Conservation (phyloP, 345 rosid genomes). For the Brassica incana region DNA sequence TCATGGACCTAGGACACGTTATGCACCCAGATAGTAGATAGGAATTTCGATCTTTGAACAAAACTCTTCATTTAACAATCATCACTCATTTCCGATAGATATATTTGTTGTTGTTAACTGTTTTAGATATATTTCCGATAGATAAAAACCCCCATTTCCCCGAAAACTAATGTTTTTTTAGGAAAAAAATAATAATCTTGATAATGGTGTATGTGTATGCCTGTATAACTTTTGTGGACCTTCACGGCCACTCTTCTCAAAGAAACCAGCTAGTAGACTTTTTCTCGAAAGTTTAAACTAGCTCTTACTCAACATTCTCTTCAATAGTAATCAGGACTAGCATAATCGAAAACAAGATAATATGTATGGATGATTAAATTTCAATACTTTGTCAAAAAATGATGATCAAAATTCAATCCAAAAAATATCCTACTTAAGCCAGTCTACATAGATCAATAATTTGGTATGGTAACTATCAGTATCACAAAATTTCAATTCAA, state of each 20-base stretch:
- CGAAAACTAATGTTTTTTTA: not conserved
- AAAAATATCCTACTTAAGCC: not conserved
- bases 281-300: not conserved
- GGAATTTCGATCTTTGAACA: not conserved
- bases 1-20: too few species aligned
- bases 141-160: not conserved
- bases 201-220: not conserved
- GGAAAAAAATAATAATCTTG: not conserved
- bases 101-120: not conserved
- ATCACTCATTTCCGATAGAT: not conserved
- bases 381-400: not conserved
- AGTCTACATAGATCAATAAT: not conserved
- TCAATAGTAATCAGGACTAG: not conserved
- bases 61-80: not conserved
- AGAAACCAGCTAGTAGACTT: not conserved
- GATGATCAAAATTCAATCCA: not conserved
- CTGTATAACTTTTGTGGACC: not conserved
- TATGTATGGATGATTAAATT: not conserved
- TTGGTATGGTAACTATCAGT: not conserved
- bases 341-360: not conserved
- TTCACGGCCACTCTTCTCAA: not conserved
- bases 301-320: not conserved
- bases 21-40: not conserved
- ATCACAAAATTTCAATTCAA: not conserved
- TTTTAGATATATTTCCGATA: not conserved